phyloP scores from a whole-genome alignment of 257 asterid species.

The Salvia miltiorrhiza region DNA sequence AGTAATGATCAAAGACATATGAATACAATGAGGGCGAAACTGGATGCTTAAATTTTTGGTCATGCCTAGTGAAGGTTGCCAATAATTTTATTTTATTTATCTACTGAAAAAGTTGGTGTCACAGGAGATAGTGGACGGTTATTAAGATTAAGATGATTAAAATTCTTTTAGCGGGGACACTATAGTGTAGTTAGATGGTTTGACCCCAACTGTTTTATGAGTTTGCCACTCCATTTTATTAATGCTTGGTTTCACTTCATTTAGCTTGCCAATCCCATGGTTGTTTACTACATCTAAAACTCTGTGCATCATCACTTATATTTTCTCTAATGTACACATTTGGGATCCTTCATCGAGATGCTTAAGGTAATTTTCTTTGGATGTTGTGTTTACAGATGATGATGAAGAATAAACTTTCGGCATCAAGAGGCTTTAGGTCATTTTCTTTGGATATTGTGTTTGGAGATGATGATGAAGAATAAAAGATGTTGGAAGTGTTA shows the following conservation, averaged over 20 bases:
- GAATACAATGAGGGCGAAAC: background rate
- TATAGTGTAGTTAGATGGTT: background rate
- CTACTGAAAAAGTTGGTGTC: conserved; percentile 4
- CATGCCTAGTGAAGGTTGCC: background rate
- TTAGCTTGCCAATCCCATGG: background rate
- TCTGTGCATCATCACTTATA: background rate
- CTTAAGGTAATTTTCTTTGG: background rate
- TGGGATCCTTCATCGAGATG: background rate
- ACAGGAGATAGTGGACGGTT: background rate
- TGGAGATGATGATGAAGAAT: conserved; percentile 76
- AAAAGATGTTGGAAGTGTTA: conserved; percentile 18
- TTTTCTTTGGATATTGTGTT: conserved; percentile 9
- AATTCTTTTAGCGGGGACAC: background rate
- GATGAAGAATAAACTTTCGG: too few species aligned
- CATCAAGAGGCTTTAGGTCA: background rate
- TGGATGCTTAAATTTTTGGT: background rate
- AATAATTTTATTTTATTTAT: background rate
- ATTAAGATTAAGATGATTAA: background rate
- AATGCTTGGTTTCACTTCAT: background rate
- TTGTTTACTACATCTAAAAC: background rate
- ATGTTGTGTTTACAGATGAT: conserved; percentile 48
- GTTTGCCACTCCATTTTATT: background rate
- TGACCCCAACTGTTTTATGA: background rate
- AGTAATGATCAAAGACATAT: background rate
- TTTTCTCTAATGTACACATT: background rate